Base-by-base conservation (phyloP, 768 basidiomycete genomes). In the Pholiota molesta region DNA sequence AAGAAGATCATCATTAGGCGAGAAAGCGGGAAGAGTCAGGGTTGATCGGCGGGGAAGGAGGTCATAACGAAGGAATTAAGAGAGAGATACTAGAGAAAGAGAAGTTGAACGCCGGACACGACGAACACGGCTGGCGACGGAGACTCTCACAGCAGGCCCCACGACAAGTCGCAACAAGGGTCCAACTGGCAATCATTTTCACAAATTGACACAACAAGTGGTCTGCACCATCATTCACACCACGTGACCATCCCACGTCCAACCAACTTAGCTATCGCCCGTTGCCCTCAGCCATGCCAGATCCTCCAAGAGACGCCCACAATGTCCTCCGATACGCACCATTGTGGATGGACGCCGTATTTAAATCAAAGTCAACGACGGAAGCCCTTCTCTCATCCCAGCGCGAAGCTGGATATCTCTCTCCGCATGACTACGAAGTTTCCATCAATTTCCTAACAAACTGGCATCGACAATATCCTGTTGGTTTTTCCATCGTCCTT, bases 381-480 rank as follows among this genome's bases (percentile, higher is more conserved):
- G 81, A 86, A 62, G 57, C 75, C n/a, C 81, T 86, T 44, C 78
- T 87, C 23, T 71, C 76, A 5, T 85, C 85, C 53, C 80, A 87
- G 64, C 78, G 79, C 53, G 81, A 86, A 35, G 68, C 74, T n/a
- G 85, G 83, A 16, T 76, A 77, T 64, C 73, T 87, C 60, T 77
- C 80, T 5, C 68, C 66, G 19, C 81, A 79, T 57, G 89, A 91
- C 77, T 89, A 83, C 70, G 78, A 88, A 0, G 71, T 81, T 11
- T 83, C 87, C 4, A 69, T 78, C 60, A 69, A 69, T 28, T 90
- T 89, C 75, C 72, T 87, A 28, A 81, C 87, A 39, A 81, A 79
- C 40, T 66, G 69, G n/a, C 73, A 77, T 60, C 76, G 74, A 47
- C 70, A 73, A 65, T 79, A 79, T 65, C 73, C 69, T 40, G 80